phyloP scores from a whole-genome alignment of 805 yeast species.

The Candida tallmaniae region DNA sequence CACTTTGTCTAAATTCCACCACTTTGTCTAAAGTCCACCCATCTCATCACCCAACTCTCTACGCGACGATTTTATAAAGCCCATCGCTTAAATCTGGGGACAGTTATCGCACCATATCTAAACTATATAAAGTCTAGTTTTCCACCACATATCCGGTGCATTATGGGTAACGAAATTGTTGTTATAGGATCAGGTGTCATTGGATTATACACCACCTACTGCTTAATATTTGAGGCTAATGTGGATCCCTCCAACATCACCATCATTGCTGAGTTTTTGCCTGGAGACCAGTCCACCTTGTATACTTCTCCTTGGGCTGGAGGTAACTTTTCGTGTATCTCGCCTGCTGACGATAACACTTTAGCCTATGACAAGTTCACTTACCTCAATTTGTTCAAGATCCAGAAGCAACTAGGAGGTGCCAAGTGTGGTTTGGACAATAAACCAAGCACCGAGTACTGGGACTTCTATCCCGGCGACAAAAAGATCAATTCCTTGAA shows the following conservation, averaged over 20 bases:
- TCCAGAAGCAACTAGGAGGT: conserved; percentile 3
- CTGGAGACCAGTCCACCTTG: conserved; percentile 72
- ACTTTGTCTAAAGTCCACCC: no score
- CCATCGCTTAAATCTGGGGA: no score
- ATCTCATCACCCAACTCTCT: no score
- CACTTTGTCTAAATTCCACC: no score
- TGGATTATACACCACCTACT: conserved; percentile 3
- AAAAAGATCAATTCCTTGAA: conserved; percentile 45
- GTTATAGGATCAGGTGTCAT: conserved; percentile 3
- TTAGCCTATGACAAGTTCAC: conserved; percentile 45
- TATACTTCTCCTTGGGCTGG: conserved; percentile 83
- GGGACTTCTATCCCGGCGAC: conserved; percentile 47
- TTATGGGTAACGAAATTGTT: conserved; percentile 1
- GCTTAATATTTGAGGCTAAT: not conserved
- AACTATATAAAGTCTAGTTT: no score
- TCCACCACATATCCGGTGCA: not conserved
- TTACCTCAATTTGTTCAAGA: conserved; percentile 40
- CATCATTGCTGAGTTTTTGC: conserved; percentile 58
- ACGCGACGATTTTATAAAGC: no score
- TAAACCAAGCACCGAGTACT: conserved; percentile 53
- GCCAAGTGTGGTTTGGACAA: conserved; percentile 47
- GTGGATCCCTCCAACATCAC: conserved; percentile 45
- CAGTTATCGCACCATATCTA: no score
- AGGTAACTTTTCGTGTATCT: conserved; percentile 41
- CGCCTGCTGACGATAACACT: conserved; percentile 47